Evolutionary conservation across 2,329 filamentous ascomycete genomes (phyloP), one percentile per base, ranked within the genome.

Genomic region (Ilyonectria destructans): DNA sequence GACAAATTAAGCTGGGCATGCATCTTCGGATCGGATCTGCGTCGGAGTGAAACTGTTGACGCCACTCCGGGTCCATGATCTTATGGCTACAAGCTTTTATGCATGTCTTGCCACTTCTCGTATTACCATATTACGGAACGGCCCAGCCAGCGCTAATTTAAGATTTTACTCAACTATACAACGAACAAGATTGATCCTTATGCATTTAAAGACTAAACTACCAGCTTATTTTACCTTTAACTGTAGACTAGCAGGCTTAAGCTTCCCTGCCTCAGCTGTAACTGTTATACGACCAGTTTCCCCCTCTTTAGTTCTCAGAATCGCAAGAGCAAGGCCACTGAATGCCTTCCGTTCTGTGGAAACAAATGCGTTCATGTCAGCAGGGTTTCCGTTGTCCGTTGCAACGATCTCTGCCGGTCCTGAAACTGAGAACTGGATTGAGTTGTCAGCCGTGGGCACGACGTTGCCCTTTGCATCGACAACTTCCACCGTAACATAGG

Each of bases 341-440:
- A 52, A 52, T 4, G 26, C 48, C 17, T 12, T n/a, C 1, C 48
- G 15, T 10, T 51, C 6, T 6, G 17, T 15, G 1, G 43, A 48
- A 3, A 7, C 21, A 33, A 87, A 87, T 1, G 80, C 72, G 2
- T 77, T 81, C 71, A 85, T 78, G 64, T 87, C 84, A 1, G 81
- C 77, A 5, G 83, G 83, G 62, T 87, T 81, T 1, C 87, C 87
- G 59, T 88, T 88, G 58, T 88, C 86, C 0, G 86, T 88, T 0
- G 84, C 77, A 2, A 86, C 80, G 49, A 89, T 83, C 72, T 83
- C 77, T 1, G 82, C 87, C 0, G 81, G 79, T 0, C 83, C 85
- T 1, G 37, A 57, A 6, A 86, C 68, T 0, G 81, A 51, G 17
- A 51, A 19, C 2, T 8, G 26, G 26, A 52, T 52, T 17, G 10